Conservation (phyloP, 345 rosid genomes). For the Theobroma cacao region DNA sequence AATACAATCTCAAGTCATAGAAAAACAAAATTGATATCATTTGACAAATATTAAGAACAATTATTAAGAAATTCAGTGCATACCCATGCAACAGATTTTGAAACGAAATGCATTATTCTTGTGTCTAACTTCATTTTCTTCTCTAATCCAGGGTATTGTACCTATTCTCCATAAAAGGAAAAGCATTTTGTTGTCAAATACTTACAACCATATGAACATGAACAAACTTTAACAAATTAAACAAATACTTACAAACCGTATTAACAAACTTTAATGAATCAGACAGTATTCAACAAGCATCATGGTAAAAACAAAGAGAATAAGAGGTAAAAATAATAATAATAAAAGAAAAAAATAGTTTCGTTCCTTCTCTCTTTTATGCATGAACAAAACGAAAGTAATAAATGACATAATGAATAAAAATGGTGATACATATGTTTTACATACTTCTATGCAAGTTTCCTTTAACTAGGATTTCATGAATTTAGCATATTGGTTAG, state of each 20-base stretch:
- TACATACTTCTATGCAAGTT: neutral
- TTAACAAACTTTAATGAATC: neutral
- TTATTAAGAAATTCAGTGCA: neutral
- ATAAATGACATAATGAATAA: neutral
- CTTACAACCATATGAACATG: neutral
- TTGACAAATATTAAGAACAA: neutral
- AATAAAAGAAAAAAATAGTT: neutral
- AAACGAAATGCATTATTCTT: constrained; percentile 68
- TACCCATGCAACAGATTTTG: constrained; percentile 68
- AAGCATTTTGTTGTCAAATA: neutral
- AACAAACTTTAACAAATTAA: neutral
- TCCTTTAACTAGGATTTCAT: neutral
- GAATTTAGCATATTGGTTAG: neutral
- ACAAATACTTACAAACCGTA: neutral
- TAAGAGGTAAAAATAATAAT: neutral
- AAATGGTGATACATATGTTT: neutral
- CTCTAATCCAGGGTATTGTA: constrained; percentile 83
- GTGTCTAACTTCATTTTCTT: constrained; percentile 72
- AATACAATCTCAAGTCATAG: neutral
- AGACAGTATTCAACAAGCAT: neutral
- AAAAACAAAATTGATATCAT: neutral
- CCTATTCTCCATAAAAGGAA: constrained; percentile 39
- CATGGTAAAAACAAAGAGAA: neutral
- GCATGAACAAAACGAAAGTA: constrained; percentile 13
- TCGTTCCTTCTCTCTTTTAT: neutral